A percentile compares a stretch with the other conserved stretches of the same genome.
Evolutionary conservation across 1,139 yeast genomes (phyloP).

Genomic region (Debaryomyces robertsiae): DNA sequence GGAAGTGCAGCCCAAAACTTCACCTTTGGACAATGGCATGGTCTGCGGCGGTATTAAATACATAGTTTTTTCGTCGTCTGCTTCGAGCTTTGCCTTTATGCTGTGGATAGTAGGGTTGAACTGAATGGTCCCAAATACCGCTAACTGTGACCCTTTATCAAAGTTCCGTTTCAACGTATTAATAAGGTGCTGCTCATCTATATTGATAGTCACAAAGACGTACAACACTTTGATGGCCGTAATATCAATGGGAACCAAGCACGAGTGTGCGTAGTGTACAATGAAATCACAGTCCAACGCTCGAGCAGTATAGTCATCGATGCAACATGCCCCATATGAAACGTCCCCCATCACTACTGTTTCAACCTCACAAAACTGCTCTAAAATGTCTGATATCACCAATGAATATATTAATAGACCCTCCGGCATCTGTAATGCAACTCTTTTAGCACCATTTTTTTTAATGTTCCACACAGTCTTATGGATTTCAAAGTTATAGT

Average conservation of each 20-base stretch:
- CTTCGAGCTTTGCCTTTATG: slow-evolving; percentile 59
- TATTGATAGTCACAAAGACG: slow-evolving; percentile 91
- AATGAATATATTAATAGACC: slow-evolving; percentile 88
- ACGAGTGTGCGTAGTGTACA: slow-evolving; percentile 96
- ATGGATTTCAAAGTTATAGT: slow-evolving; percentile 93
- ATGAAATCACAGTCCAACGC: slow-evolving; percentile 92
- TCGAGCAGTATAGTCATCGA: slow-evolving; percentile 93
- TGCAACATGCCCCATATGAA: slow-evolving; percentile 98
- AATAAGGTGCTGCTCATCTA: slow-evolving; percentile 79
- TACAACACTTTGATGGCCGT: slow-evolving; percentile 88
- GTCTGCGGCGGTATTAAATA: slow-evolving; percentile 86
- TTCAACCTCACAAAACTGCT: slow-evolving; percentile 86
- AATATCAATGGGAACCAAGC: slow-evolving; percentile 92
- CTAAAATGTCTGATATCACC: slow-evolving; percentile 83
- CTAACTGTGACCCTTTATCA: slow-evolving; percentile 59
- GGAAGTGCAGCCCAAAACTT: slow-evolving; percentile 94
- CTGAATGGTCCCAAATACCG: slow-evolving; percentile 93
- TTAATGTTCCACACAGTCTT: slow-evolving; percentile 92
- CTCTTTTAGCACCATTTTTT: slow-evolving; percentile 68
- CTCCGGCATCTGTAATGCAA: slow-evolving; percentile 97
- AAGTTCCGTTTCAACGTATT: slow-evolving; percentile 78
- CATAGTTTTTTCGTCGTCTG: slow-evolving; percentile 52
- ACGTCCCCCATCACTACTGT: slow-evolving; percentile 98
- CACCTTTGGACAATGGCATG: slow-evolving; percentile 92
- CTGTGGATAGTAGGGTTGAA: slow-evolving; percentile 93